phyloP scores from a whole-genome alignment of 331 rosid genomes.

The Arachis monticola region DNA sequence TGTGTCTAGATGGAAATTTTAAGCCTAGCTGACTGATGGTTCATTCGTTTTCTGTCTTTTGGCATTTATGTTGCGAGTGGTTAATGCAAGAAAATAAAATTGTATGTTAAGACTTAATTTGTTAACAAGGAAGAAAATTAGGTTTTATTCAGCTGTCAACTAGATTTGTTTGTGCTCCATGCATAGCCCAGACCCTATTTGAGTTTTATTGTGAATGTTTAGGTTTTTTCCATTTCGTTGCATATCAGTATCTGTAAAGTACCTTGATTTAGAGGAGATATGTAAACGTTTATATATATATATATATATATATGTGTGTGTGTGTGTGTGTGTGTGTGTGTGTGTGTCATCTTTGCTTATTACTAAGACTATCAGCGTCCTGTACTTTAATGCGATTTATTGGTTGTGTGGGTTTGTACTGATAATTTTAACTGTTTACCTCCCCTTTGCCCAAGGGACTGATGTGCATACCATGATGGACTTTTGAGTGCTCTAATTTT shows the following conservation, averaged over 20 bases:
- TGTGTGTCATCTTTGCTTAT: not conserved
- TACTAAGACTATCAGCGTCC: constrained; percentile 23
- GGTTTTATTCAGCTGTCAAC: not conserved
- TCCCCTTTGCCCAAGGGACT: not conserved
- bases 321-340: too few species aligned
- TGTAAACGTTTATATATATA: too few species aligned
- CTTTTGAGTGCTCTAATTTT: not conserved
- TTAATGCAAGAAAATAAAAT: not conserved
- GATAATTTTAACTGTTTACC: constrained; percentile 23
- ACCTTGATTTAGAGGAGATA: constrained; percentile 14
- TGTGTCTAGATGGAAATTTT: constrained; percentile 10
- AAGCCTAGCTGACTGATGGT: constrained; percentile 13
- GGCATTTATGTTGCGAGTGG: not conserved
- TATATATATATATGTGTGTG: too few species aligned
- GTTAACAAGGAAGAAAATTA: not conserved
- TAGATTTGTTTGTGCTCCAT: constrained; percentile 13
- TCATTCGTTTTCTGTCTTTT: not conserved
- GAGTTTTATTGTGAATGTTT: constrained; percentile 23
- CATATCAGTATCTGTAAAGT: constrained; percentile 25
- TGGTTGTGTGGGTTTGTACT: not conserved
- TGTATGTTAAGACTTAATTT: not conserved
- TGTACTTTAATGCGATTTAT: not conserved
- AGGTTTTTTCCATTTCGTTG: constrained; percentile 4
- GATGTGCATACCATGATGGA: not conserved
- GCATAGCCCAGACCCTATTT: not conserved